Percentiles rank a stretch among this genome's conserved stretches.
These are phyloP conservation scores for Dichotomocladium elegans DNA, from an alignment of 371 early-diverging fungal genomes.

Conservation along the genomic window DNA sequence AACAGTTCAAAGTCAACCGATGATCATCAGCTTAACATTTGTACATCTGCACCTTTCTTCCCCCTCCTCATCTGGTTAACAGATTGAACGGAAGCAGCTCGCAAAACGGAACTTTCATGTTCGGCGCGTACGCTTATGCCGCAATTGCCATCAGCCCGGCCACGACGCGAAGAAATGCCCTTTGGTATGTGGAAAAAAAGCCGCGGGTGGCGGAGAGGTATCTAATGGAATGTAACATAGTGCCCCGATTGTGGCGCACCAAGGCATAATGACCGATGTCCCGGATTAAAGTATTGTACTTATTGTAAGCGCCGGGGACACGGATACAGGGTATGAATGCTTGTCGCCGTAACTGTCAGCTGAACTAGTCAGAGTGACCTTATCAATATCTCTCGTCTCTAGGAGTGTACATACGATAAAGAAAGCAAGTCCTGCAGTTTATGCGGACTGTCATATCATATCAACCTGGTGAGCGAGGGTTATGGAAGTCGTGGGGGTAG, in stretches of 20 bases:
- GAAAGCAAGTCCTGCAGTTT: background rate
- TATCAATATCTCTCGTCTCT: no score
- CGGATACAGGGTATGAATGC: background rate
- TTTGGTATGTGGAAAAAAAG: background rate
- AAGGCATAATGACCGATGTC: background rate
- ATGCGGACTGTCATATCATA: background rate
- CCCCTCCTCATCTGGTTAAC: background rate
- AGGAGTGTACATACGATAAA: background rate
- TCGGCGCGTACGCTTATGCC: background rate
- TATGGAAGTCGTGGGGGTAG: background rate
- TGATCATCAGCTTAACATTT: no score
- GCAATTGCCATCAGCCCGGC: background rate
- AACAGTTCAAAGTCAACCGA: no score
- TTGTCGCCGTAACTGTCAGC: no score
- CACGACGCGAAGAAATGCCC: background rate
- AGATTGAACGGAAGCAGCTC: background rate
- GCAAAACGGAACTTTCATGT: background rate
- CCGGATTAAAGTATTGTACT: background rate
- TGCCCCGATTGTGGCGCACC: conserved; percentile 1
- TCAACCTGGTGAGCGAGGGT: background rate
- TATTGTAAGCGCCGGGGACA: conserved; percentile 2
- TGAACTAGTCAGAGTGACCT: no score
- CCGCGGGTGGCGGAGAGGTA: no score
- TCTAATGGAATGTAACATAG: background rate
- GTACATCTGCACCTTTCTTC: no score